A percentile compares a stretch with the other conserved stretches of the same genome.
These are phyloP conservation scores for Phaeosphaeriaceae sp. DNA, from an alignment of 2,329 filamentous ascomycete genomes.

Conservation along the genomic window DNA sequence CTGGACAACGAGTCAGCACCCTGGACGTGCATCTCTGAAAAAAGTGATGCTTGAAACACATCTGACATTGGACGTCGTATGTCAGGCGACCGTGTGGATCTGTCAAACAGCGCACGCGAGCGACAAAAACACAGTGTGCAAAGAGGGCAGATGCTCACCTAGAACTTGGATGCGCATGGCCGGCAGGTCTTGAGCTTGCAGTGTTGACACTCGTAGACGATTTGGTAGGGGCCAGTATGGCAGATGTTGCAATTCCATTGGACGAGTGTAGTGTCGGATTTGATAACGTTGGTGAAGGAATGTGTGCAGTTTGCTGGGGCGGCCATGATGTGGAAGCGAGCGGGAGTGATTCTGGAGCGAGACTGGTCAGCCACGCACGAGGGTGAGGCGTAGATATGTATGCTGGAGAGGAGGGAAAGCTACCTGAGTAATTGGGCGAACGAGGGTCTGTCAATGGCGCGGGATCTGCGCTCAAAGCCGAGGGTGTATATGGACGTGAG, in stretches of 20 bases:
- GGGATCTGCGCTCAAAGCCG: conserved; percentile 34
- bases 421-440: conserved; percentile 24
- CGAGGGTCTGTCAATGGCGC: conserved; percentile 31
- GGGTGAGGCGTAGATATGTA: conserved; percentile 35
- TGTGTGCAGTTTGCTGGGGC: conserved; percentile 57
- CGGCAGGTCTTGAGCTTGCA: conserved; percentile 61
- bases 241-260: conserved; percentile 61
- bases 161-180: conserved; percentile 55
- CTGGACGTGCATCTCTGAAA: conserved; percentile 20
- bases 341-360: conserved; percentile 18
- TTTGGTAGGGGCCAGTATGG: conserved; percentile 59
- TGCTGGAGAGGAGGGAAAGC: conserved; percentile 23
- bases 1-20: conserved; percentile 35
- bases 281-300: conserved; percentile 56
- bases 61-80: conserved; percentile 6
- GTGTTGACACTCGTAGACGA: conserved; percentile 58
- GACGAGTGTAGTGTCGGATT: conserved; percentile 59
- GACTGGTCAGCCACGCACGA: conserved; percentile 29
- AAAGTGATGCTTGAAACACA: conserved; percentile 16
- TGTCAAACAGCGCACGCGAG: not conserved
- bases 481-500: conserved; percentile 33
- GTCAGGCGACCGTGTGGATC: conserved; percentile 12
- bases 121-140: not conserved
- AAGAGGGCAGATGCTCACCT: conserved; percentile 25
- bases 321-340: conserved; percentile 48